Evolutionary conservation across 2,329 filamentous ascomycete genomes (phyloP).

Genomic region (Arthrobotrys iridis): DNA sequence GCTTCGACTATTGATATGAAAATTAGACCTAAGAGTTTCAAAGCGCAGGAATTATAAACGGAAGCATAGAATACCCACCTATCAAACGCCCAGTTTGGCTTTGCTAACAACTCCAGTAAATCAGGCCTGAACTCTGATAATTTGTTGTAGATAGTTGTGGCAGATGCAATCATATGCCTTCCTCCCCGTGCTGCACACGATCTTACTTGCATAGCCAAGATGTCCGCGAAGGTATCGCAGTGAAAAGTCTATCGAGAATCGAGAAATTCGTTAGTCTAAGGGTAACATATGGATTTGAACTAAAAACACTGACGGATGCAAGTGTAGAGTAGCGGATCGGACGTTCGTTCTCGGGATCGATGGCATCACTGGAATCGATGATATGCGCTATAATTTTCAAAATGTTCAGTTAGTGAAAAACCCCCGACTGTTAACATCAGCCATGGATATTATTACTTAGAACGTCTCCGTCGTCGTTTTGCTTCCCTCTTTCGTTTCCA

Average conservation of each 20-base stretch:
- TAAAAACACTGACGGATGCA: no score
- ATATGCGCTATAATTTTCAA: conserved; percentile 10
- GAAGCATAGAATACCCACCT: neutral
- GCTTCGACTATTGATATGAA: neutral
- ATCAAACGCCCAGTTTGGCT: neutral
- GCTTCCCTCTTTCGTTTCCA: conserved; percentile 69
- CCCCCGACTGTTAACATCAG: no score
- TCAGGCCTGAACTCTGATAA: neutral
- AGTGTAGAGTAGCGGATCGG: no score
- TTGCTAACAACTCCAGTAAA: neutral
- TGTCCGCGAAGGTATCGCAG: neutral
- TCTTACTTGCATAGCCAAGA: neutral
- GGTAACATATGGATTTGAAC: neutral
- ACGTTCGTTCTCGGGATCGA: no score
- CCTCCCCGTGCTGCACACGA: neutral
- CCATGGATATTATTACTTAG: no score
- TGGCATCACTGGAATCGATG: no score
- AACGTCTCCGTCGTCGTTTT: conserved; percentile 73
- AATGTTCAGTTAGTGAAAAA: no score
- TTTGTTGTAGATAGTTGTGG: neutral
- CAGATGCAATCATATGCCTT: neutral
- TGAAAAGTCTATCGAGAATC: neutral
- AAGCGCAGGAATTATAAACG: neutral
- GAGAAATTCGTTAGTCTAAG: neutral
- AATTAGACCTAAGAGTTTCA: neutral